phyloP scores from a whole-genome alignment of 306 rosid genomes.

The Herpetospermum pedunculosum region DNA sequence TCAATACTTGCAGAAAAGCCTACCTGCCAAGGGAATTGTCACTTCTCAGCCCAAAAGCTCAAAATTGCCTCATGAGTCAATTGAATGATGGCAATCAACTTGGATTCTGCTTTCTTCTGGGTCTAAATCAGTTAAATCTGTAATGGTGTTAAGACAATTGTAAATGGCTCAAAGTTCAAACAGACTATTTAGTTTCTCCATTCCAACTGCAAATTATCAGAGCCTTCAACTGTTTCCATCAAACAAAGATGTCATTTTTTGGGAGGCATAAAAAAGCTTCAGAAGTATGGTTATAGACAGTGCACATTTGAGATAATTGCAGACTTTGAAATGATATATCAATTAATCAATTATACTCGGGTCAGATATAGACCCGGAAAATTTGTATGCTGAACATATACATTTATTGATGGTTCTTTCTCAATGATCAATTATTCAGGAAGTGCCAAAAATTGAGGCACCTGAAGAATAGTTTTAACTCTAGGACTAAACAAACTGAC shows the following conservation, averaged over 20 bases:
- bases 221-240: not conserved
- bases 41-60: not conserved
- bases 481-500: not conserved
- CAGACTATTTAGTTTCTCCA: not conserved
- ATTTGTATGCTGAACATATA: not conserved
- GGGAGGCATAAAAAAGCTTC: not conserved
- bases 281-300: not conserved
- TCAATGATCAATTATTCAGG: not conserved
- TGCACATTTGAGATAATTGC: not conserved
- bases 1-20: not conserved
- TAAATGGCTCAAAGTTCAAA: slow-evolving; percentile 2
- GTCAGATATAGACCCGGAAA: not conserved
- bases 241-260: not conserved
- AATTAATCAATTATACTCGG: not conserved
- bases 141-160: not conserved
- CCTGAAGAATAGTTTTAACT: not conserved
- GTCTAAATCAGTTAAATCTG: not conserved
- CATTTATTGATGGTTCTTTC: not conserved
- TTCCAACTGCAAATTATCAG: not conserved
- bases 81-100: not conserved
- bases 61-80: not conserved
- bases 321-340: not conserved
- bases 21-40: not conserved
- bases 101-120: not conserved
- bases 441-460: slow-evolving; percentile 3